A percentile compares a stretch with the other conserved stretches of the same genome.
These are phyloP conservation scores for Xylaria venustula DNA, from an alignment of 495 filamentous ascomycete genomes.

Conservation along the genomic window DNA sequence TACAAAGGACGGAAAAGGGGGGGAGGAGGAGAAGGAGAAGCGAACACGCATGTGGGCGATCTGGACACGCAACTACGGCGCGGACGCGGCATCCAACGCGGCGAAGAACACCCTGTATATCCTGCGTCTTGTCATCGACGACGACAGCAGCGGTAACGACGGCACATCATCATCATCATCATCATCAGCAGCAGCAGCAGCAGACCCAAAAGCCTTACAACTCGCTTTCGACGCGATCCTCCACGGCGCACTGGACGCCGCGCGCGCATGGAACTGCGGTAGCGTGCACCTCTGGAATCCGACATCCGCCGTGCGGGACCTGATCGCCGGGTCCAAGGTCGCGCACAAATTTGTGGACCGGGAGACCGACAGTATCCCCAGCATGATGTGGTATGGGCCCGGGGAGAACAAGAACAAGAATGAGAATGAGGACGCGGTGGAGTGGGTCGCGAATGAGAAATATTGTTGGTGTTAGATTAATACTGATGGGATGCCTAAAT, in stretches of 20 bases:
- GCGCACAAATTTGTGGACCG: conserved; percentile 42
- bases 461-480: conserved; percentile 77
- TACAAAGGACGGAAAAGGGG: conserved; percentile 19
- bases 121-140: conserved; percentile 74
- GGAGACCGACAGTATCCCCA: conserved; percentile 51
- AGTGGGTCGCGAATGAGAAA: conserved; percentile 92
- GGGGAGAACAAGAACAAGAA: conserved; percentile 39
- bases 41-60: conserved; percentile 65
- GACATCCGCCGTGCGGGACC: conserved; percentile 22
- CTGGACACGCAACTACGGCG: conserved; percentile 73
- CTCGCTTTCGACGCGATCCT: conserved; percentile 58
- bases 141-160: too few relatives aligned
- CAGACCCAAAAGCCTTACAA: conserved; percentile 39
- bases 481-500: too few relatives aligned
- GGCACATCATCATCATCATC: too few relatives aligned
- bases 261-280: conserved; percentile 39
- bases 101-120: conserved; percentile 73
- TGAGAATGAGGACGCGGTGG: conserved; percentile 52
- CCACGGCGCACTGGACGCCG: conserved; percentile 39
- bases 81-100: conserved; percentile 26
- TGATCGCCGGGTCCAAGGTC: conserved; percentile 43
- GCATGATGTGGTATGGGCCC: conserved; percentile 54
- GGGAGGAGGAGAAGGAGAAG: conserved; percentile 12
- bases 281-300: conserved; percentile 56
- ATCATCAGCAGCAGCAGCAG: too few relatives aligned